phyloP scores from a whole-genome alignment of 169 alveolate species.

The Plasmodium vivax region DNA sequence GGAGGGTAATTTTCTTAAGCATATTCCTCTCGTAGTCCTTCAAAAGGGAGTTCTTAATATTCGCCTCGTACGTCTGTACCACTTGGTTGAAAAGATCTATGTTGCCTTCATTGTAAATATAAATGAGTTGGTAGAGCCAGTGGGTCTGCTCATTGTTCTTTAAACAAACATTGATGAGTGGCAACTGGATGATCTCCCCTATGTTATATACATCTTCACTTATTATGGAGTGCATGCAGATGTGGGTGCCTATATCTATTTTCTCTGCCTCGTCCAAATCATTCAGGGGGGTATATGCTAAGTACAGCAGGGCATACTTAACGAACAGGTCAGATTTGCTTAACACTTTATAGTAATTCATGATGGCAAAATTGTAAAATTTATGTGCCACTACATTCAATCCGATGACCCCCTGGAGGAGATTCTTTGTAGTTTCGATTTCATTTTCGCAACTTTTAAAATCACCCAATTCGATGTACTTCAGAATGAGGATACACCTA shows the following conservation, averaged over 20 bases:
- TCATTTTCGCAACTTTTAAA: slow-evolving; percentile 62
- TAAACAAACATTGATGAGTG: slow-evolving; percentile 40
- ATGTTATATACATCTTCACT: slow-evolving; percentile 72
- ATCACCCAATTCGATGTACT: slow-evolving; percentile 38
- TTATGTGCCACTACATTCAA: slow-evolving; percentile 51
- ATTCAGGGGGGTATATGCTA: slow-evolving; percentile 68
- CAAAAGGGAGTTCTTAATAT: slow-evolving; percentile 52
- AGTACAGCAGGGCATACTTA: slow-evolving; percentile 56
- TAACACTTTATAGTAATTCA: slow-evolving; percentile 67
- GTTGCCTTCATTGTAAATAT: slow-evolving; percentile 62
- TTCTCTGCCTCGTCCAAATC: slow-evolving; percentile 58
- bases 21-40: slow-evolving; percentile 76
- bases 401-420: slow-evolving; percentile 73
- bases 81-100: slow-evolving; percentile 32
- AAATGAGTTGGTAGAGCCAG: slow-evolving; percentile 53
- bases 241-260: slow-evolving; percentile 48
- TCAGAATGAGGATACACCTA: slow-evolving; percentile 61
- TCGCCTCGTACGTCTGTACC: slow-evolving; percentile 5
- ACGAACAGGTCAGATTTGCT: slow-evolving; percentile 55
- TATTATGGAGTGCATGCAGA: slow-evolving; percentile 67
- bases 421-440: slow-evolving; percentile 45
- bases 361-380: slow-evolving; percentile 61
- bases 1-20: slow-evolving; percentile 78
- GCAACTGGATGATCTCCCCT: slow-evolving; percentile 67
- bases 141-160: slow-evolving; percentile 32